phyloP scores from a whole-genome alignment of 257 asterid species.

The Fraxinus excelsior region DNA sequence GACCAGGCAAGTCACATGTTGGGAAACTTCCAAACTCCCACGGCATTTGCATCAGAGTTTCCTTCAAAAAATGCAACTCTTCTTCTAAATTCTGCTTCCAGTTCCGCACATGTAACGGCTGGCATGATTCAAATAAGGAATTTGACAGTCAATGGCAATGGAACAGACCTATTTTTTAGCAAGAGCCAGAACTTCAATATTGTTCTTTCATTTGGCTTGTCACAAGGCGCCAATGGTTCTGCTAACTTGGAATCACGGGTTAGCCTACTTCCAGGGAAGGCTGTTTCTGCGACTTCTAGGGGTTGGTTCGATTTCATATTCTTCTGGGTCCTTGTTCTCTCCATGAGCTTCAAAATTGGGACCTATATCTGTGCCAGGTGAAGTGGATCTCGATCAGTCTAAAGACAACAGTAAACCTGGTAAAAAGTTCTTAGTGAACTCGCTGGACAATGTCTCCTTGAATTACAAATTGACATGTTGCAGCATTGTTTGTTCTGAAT shows the following conservation, averaged over 20 bases:
- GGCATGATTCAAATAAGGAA: constrained; percentile 67
- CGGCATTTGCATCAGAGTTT: constrained; percentile 87
- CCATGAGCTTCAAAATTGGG: constrained; percentile 67
- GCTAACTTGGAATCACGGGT: constrained; percentile 56
- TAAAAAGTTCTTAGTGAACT: constrained; percentile 16
- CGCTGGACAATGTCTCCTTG: neutral
- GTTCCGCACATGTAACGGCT: constrained; percentile 64
- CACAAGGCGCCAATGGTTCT: constrained; percentile 49
- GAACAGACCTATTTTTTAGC: constrained; percentile 33
- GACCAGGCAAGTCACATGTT: constrained; percentile 77
- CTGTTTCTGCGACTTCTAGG: constrained; percentile 33
- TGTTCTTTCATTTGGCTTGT: constrained; percentile 63
- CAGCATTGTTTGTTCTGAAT: constrained; percentile 1
- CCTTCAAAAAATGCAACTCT: constrained; percentile 61
- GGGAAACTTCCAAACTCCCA: constrained; percentile 82
- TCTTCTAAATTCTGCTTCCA: constrained; percentile 59
- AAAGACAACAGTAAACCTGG: constrained; percentile 12
- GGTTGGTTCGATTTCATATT: constrained; percentile 59
- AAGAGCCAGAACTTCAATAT: constrained; percentile 61
- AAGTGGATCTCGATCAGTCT: neutral
- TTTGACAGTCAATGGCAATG: constrained; percentile 29
- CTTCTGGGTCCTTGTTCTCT: constrained; percentile 59
- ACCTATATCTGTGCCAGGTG: constrained; percentile 50
- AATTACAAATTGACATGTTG: neutral
- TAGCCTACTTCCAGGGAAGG: constrained; percentile 59